Conservation (phyloP, 345 rosid genomes). For the Laguncularia racemosa region DNA sequence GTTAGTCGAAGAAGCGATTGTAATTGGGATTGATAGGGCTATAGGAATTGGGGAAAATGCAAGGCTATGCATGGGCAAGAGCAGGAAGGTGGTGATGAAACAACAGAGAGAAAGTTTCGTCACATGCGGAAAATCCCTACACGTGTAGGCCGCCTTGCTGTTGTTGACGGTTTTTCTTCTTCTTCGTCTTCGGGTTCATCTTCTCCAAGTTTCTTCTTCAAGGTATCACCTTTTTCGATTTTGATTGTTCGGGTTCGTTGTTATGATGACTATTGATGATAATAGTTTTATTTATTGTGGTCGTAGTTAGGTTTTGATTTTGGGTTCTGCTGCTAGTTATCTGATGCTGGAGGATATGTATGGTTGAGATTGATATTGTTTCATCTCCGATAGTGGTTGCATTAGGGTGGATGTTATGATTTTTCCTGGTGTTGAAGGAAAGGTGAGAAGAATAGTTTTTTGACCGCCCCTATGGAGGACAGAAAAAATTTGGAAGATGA, state of each 20-base stretch:
- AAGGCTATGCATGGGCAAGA: constrained; percentile 32
- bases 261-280: neutral
- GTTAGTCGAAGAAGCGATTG: constrained; percentile 41
- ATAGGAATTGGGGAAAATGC: constrained; percentile 40
- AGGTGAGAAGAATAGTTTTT: no score
- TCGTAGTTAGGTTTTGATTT: neutral
- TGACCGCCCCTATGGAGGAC: no score
- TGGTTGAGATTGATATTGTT: neutral
- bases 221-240: constrained; percentile 30
- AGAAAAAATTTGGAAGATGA: no score
- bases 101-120: constrained; percentile 20
- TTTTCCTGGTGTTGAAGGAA: no score
- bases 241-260: neutral
- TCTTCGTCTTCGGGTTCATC: constrained; percentile 32
- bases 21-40: constrained; percentile 1
- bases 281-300: neutral
- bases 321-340: neutral
- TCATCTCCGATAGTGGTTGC: no score
- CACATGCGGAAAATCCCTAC: constrained; percentile 55
- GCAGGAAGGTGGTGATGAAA: constrained; percentile 32
- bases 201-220: constrained; percentile 39
- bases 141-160: constrained; percentile 32
- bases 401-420: neutral
- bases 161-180: constrained; percentile 29
- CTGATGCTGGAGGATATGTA: neutral